Conservation (phyloP, 257 asterid genomes). For the Nicotiana tomentosiformis region DNA sequence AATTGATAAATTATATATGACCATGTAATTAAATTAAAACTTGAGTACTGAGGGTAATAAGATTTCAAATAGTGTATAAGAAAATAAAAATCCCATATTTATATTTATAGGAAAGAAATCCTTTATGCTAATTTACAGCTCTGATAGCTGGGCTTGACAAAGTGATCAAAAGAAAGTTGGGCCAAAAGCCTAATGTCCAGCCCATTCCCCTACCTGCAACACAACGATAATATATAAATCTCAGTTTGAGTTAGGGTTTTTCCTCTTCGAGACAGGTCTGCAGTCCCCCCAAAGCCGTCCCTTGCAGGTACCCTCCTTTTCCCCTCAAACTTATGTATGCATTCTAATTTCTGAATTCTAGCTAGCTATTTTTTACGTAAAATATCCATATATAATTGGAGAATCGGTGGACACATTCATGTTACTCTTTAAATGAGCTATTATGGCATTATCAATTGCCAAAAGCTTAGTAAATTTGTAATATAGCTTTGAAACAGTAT, state of each 20-base stretch:
- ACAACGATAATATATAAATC: no score
- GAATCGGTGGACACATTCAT: neutral
- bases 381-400: neutral
- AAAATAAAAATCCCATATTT: no score
- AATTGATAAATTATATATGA: no score
- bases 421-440: neutral
- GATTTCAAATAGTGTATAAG: no score
- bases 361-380: neutral
- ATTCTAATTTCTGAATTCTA: neutral
- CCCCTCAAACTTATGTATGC: no score
- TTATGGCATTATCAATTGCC: no score
- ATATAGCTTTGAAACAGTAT: no score
- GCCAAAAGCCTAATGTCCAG: neutral
- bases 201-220: neutral
- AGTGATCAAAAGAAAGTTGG: neutral
- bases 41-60: no score
- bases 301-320: neutral
- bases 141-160: neutral
- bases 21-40: no score
- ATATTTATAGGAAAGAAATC: no score
- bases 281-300: neutral
- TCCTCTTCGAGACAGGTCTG: neutral
- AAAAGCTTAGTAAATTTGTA: no score
- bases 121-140: neutral
- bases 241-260: neutral